Conservation (phyloP, 2,329 filamentous ascomycete species). For the Waltergamsia citrina region DNA sequence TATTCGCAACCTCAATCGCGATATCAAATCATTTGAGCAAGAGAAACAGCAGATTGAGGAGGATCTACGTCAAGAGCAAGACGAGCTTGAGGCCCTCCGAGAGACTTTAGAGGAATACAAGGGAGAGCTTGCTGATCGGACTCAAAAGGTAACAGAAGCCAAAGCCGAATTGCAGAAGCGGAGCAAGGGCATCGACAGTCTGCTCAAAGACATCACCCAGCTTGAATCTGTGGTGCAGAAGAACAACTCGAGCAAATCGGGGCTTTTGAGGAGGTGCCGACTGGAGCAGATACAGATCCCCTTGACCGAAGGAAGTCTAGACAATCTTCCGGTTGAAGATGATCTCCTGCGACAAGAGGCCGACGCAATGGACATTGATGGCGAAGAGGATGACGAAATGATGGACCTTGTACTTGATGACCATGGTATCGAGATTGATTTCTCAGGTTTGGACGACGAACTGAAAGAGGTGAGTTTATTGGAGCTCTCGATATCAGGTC, state of each 20-base stretch:
- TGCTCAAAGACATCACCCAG: conserved; percentile 62
- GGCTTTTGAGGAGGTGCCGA: conserved; percentile 77
- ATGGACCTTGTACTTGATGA: conserved; percentile 66
- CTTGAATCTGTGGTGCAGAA: conserved; percentile 83
- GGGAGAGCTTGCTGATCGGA: conserved; percentile 57
- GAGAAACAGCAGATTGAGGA: conserved; percentile 70
- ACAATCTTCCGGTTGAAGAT: conserved; percentile 81
- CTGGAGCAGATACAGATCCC: conserved; percentile 89
- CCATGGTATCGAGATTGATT: conserved; percentile 86
- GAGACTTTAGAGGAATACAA: conserved; percentile 63
- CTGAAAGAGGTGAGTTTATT: conserved; percentile 57
- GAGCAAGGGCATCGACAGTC: conserved; percentile 69
- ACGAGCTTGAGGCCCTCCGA: conserved; percentile 66
- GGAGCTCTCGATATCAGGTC: background rate
- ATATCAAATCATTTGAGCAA: conserved; percentile 60
- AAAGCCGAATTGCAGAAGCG: conserved; percentile 74
- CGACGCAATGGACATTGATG: conserved; percentile 91
- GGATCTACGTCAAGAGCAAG: conserved; percentile 61
- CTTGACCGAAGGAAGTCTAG: conserved; percentile 65
- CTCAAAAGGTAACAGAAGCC: conserved; percentile 67
- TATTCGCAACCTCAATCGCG: conserved; percentile 54
- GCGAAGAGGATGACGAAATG: conserved; percentile 57
- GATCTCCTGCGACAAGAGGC: conserved; percentile 65
- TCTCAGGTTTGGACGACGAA: conserved; percentile 71
- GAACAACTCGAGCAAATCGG: conserved; percentile 75